Evolutionary conservation across 2,329 filamentous ascomycete genomes (phyloP), one percentile per base, ranked within the genome.

Genomic region (Dryadomyces quercus-mongolicae): DNA sequence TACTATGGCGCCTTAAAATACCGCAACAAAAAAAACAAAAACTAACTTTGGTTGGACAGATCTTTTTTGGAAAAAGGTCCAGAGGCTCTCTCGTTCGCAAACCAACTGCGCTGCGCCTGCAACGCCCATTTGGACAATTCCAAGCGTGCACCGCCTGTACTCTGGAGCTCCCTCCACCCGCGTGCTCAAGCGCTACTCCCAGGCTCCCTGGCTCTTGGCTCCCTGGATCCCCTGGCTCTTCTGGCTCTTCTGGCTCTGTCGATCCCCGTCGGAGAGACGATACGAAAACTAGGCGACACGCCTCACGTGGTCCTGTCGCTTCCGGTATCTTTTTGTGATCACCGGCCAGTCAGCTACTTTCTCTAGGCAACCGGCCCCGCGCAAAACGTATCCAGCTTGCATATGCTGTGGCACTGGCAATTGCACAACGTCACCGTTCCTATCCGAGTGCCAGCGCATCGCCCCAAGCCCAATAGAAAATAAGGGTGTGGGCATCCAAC

Each of bases 391-490:
- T 74, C 74, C 74, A 72, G 72, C 74, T 71, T 76, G 77, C 78
- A 81, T 78, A 76, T 77, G 75, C 73, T 71, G 74, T 73, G 71
- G 72, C 72, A 71, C 71, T 68, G 71, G 72, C 71, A 71, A 72
- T 71, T 73, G 70, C 73, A 70, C 70, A 70, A 71, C 72, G 70
- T 70, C 72, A 43, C 54, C 70, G 69, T 72, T 71, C 69, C 69
- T 75, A 72, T 69, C 67, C 65, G 64, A 69, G 63, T 81, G 78
- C 78, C 78, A 82, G 74, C 79, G 74, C 79, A 81, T 77, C 72
- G 69, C 71, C 76, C 70, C 75, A 76, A 75, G 73, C 71, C 74
- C 71, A 76, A 75, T 77, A 74, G 71, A 76, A 71, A 76, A 71
- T 16, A 38, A 53, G 70, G 69, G 66, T 65, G 68, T 72, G 67